Conservation (phyloP, 352 stramenopile species). For the Thraustochytrium sp. region DNA sequence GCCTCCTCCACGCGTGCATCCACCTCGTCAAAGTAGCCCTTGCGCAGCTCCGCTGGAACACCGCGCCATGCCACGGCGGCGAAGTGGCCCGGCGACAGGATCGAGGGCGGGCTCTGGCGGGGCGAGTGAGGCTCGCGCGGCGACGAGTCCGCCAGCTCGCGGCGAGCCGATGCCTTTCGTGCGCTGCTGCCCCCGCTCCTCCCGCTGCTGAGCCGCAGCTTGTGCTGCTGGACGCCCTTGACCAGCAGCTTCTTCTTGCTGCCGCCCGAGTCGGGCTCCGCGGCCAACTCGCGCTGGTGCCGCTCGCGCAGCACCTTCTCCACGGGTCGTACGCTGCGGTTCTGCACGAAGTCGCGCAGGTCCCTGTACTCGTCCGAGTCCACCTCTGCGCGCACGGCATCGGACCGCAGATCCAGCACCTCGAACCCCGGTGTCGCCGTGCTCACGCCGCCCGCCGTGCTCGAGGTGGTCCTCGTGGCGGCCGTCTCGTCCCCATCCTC, state of each 20-base stretch:
- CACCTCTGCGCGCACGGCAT: background rate
- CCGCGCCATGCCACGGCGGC: background rate
- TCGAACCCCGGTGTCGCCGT: background rate
- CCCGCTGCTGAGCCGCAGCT: too few species aligned
- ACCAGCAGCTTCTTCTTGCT: background rate
- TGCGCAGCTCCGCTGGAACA: background rate
- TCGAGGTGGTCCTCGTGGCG: background rate
- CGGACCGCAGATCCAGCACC: background rate
- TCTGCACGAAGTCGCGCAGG: background rate
- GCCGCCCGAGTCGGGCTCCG: background rate
- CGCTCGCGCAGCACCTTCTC: background rate
- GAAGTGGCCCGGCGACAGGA: background rate
- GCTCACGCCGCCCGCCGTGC: background rate
- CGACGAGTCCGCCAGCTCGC: too few species aligned
- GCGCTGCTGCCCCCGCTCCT: too few species aligned
- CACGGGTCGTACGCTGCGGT: background rate
- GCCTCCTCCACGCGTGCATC: background rate
- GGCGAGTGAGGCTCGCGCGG: background rate
- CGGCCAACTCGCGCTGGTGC: background rate
- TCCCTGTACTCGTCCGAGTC: background rate
- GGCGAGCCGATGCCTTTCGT: too few species aligned
- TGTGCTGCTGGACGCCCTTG: background rate
- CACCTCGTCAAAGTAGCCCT: background rate
- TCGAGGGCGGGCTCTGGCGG: background rate
- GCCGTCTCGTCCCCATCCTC: background rate